These are phyloP conservation scores for Cordyceps pruinosa DNA, from an alignment of 2,329 filamentous ascomycete genomes.

Conservation along the genomic window DNA sequence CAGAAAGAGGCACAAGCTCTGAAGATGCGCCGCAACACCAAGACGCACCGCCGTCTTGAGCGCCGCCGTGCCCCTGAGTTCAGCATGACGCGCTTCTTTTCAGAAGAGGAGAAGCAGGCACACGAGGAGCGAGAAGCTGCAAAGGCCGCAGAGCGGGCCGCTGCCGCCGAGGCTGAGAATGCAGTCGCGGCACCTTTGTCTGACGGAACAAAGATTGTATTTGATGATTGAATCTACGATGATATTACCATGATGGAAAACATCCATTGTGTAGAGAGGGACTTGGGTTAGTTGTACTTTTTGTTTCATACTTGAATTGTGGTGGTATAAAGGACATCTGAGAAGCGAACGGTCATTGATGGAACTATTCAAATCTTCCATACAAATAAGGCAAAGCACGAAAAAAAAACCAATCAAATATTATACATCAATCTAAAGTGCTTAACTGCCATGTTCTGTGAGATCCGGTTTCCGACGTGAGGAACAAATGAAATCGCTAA, in stretches of 20 bases:
- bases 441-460: neutral
- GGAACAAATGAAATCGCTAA: constrained; percentile 8
- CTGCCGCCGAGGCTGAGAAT: neutral
- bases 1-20: constrained; percentile 38
- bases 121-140: constrained; percentile 21
- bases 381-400: neutral
- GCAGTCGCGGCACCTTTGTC: neutral
- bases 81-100: constrained; percentile 49
- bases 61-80: constrained; percentile 43
- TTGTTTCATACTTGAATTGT: neutral
- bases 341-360: constrained; percentile 2
- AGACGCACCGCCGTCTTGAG: constrained; percentile 22
- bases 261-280: neutral
- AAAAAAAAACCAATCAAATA: constrained; percentile 1
- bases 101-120: constrained; percentile 40
- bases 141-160: neutral
- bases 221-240: constrained; percentile 10
- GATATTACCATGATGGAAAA: constrained; percentile 2
- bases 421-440: constrained; percentile 2
- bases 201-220: constrained; percentile 10
- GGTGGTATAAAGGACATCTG: neutral
- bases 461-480: neutral
- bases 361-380: neutral
- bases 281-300: neutral
- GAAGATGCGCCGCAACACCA: constrained; percentile 29